Evolutionary conservation across 352 stramenopile genomes (phyloP).

Genomic region (Pythium myriotylum): DNA sequence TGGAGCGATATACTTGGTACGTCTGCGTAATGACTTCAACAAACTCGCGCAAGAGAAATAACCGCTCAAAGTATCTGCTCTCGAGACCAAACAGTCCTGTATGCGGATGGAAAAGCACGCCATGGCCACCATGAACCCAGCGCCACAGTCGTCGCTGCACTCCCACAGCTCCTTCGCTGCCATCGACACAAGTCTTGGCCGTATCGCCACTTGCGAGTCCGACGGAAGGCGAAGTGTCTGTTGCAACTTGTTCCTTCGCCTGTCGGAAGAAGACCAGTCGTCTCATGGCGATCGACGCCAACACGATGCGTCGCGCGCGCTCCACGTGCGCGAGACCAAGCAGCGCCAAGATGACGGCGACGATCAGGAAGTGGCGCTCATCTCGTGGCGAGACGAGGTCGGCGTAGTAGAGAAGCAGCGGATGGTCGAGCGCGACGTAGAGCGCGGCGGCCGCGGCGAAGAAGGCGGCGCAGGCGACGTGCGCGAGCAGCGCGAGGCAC

Average conservation of each 20-base stretch:
- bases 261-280: background rate
- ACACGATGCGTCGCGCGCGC: slow-evolving; percentile 8
- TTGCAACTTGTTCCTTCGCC: no score
- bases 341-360: slow-evolving; percentile 21
- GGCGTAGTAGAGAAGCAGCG: slow-evolving; percentile 1
- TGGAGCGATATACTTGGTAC: slow-evolving; percentile 20
- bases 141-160: background rate
- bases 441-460: background rate
- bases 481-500: background rate
- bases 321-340: slow-evolving; percentile 9
- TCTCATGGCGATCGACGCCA: slow-evolving; percentile 22
- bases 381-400: slow-evolving; percentile 1
- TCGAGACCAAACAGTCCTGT: slow-evolving; percentile 19
- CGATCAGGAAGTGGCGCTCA: slow-evolving; percentile 11
- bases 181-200: no score
- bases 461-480: background rate
- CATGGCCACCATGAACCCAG: background rate
- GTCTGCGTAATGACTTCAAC: slow-evolving; percentile 22
- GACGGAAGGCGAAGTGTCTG: no score
- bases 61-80: slow-evolving; percentile 1
- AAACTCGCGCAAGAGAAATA: slow-evolving; percentile 17
- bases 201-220: no score
- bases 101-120: background rate
- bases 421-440: background rate
- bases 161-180: no score